A percentile compares a stretch with the other conserved stretches of the same genome.
These are phyloP conservation scores for Plicaturopsis crispa DNA, from an alignment of 768 basidiomycete genomes.

Conservation along the genomic window DNA sequence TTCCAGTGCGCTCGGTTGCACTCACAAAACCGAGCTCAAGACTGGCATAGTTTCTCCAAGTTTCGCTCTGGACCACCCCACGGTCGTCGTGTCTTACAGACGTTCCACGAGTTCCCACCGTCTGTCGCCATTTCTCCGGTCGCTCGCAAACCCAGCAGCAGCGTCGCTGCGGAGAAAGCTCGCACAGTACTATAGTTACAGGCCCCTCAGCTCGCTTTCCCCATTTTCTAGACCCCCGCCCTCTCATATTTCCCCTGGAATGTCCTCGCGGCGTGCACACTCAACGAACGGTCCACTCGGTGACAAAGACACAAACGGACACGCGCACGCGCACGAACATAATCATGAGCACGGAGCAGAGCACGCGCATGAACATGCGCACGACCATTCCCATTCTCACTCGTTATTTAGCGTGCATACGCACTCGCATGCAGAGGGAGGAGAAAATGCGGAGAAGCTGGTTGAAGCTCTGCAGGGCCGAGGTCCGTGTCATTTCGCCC, in stretches of 20 bases:
- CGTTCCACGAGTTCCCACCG: too few species aligned
- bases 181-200: neutral
- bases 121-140: too few species aligned
- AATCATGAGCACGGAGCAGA: constrained; percentile 33
- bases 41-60: too few species aligned
- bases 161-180: neutral
- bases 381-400: constrained; percentile 47
- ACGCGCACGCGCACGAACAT: constrained; percentile 19
- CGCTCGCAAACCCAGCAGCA: neutral
- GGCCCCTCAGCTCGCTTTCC: neutral
- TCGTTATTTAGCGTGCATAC: constrained; percentile 54
- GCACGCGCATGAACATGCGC: constrained; percentile 18
- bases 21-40: too few species aligned
- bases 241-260: constrained; percentile 5
- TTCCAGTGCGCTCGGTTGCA: too few species aligned
- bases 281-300: constrained; percentile 12
- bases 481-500: constrained; percentile 32
- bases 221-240: constrained; percentile 9
- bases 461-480: constrained; percentile 59
- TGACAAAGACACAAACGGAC: constrained; percentile 8
- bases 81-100: too few species aligned
- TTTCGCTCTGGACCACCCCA: too few species aligned
- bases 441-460: constrained; percentile 56
- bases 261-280: constrained; percentile 14
- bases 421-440: constrained; percentile 55